Evolutionary conservation across 441 rosid genomes (phyloP).

Genomic region (Gossypium gossypioides): DNA sequence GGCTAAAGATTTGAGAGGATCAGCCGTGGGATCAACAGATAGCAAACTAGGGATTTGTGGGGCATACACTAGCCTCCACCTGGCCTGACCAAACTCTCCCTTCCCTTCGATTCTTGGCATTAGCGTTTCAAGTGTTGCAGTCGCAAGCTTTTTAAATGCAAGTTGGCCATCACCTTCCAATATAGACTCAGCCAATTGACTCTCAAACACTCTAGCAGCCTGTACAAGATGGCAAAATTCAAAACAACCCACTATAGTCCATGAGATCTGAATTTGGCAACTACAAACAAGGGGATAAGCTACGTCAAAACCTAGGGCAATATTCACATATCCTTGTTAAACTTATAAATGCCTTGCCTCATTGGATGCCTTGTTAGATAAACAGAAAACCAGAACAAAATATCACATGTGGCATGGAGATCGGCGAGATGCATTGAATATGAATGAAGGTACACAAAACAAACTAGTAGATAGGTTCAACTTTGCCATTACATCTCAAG

Average conservation of each 20-base stretch:
- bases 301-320: neutral
- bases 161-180: conserved; percentile 91
- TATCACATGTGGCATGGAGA: neutral
- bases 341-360: neutral
- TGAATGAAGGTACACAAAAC: neutral
- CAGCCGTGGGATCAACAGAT: conserved; percentile 82
- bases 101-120: conserved; percentile 97
- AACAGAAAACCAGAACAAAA: neutral
- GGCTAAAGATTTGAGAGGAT: conserved; percentile 88
- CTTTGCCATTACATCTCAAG: neutral
- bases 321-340: neutral
- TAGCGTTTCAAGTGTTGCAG: conserved; percentile 82
- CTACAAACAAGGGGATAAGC: neutral
- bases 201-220: conserved; percentile 95
- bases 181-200: conserved; percentile 90
- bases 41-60: conserved; percentile 95
- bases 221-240: conserved; percentile 17
- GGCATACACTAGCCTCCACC: conserved; percentile 97
- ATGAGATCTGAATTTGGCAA: conserved; percentile 2
- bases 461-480: neutral
- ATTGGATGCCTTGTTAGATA: neutral
- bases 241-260: conserved; percentile 4
- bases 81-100: conserved; percentile 87
- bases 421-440: neutral
- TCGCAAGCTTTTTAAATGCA: conserved; percentile 91